These are phyloP conservation scores for Vanrija humicola DNA, from an alignment of 1,284 basidiomycete genomes.

Conservation along the genomic window DNA sequence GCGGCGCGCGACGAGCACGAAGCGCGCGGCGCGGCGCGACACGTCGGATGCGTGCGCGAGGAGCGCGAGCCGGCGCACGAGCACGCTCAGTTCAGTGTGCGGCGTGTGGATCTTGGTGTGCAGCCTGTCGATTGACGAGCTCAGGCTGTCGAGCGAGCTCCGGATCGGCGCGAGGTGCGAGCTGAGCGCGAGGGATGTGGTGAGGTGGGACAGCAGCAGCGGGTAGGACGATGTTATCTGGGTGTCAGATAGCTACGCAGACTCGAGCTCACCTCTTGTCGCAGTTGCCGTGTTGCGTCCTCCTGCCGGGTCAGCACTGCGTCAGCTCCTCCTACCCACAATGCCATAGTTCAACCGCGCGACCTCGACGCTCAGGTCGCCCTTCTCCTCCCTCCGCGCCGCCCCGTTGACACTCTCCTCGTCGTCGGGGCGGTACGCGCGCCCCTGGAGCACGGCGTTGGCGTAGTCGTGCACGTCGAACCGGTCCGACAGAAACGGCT, in stretches of 20 bases:
- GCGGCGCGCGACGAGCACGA: conserved; percentile 71
- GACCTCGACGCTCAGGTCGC: conserved; percentile 80
- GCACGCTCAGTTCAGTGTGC: conserved; percentile 65
- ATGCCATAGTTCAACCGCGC: conserved; percentile 76
- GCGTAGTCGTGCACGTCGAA: conserved; percentile 87
- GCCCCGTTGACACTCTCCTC: conserved; percentile 7
- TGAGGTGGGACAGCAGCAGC: conserved; percentile 50
- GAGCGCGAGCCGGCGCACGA: conserved; percentile 68
- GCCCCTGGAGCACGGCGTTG: conserved; percentile 75
- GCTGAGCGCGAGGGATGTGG: conserved; percentile 64
- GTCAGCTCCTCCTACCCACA: conserved; percentile 19
- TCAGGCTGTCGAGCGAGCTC: conserved; percentile 34
- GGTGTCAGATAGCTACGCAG: conserved; percentile 38
- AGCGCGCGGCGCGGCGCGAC: conserved; percentile 73
- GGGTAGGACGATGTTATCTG: conserved; percentile 50
- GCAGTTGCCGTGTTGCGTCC: conserved; percentile 81
- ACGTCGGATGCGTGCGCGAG: conserved; percentile 76
- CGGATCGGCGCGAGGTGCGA: conserved; percentile 43
- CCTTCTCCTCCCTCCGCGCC: conserved; percentile 52
- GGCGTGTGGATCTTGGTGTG: conserved; percentile 78
- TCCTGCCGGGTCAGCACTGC: conserved; percentile 51
- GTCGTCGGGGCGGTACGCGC: conserved; percentile 59
- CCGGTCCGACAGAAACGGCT: conserved; percentile 51
- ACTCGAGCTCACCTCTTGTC: conserved; percentile 66
- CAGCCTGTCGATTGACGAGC: conserved; percentile 56